Percentiles rank a stretch among this genome's conserved stretches.
Conservation (phyloP, 495 filamentous ascomycete genomes). For the Podospora fimiseda region DNA sequence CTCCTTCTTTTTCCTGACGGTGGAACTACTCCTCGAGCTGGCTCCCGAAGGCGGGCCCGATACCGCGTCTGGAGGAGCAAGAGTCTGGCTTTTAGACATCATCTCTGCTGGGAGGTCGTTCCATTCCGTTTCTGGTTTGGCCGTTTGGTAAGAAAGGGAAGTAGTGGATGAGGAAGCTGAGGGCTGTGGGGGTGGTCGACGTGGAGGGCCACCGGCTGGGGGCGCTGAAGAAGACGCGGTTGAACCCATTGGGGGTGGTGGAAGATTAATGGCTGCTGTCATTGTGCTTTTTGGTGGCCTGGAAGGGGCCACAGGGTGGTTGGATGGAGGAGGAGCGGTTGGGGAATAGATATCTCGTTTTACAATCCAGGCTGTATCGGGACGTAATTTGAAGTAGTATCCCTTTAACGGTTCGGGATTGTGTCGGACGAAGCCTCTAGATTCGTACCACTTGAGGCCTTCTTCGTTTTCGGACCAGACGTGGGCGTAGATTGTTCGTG, state of each 20-base stretch:
- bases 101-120: constrained; percentile 52
- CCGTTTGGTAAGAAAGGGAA: constrained; percentile 45
- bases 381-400: constrained; percentile 82
- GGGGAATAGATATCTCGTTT: constrained; percentile 32
- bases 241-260: neutral
- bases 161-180: constrained; percentile 16
- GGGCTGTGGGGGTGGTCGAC: neutral
- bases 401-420: constrained; percentile 50
- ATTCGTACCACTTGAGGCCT: constrained; percentile 76
- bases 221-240: neutral
- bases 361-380: constrained; percentile 73
- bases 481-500: constrained; percentile 67
- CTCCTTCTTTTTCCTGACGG: constrained; percentile 42
- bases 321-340: neutral
- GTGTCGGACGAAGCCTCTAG: constrained; percentile 63
- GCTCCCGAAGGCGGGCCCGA: constrained; percentile 29
- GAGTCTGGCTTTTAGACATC: constrained; percentile 19
- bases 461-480: constrained; percentile 92
- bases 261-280: constrained; percentile 7
- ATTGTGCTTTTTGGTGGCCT: constrained; percentile 1
- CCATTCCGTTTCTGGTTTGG: constrained; percentile 49
- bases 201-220: neutral
- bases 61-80: neutral
- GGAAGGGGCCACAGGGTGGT: neutral
- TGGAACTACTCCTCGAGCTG: constrained; percentile 43